phyloP scores from a whole-genome alignment of 2,329 filamentous ascomycete species.

The Rutstroemia sp. region DNA sequence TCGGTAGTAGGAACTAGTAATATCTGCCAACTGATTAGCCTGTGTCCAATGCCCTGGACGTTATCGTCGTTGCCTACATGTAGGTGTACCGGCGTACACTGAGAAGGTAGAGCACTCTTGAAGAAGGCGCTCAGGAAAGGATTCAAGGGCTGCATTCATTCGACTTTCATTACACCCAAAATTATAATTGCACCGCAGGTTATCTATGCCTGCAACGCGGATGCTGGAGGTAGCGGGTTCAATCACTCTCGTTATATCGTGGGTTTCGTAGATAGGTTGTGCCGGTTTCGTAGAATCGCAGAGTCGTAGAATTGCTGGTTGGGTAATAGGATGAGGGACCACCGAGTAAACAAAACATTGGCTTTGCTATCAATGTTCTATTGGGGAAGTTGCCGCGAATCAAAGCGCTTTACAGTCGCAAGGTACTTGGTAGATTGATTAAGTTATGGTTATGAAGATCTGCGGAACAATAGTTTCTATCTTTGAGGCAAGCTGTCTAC shows the following conservation, averaged over 20 bases:
- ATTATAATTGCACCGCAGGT: slow-evolving; percentile 21
- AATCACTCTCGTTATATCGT: not conserved
- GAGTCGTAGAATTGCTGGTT: not conserved
- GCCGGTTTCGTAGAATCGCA: not conserved
- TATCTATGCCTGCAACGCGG: slow-evolving; percentile 18
- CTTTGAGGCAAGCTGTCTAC: not conserved
- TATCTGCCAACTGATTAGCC: slow-evolving; percentile 42
- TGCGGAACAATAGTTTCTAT: no score
- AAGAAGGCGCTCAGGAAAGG: slow-evolving; percentile 98
- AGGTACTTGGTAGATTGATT: not conserved
- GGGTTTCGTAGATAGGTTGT: not conserved
- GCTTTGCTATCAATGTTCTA: not conserved
- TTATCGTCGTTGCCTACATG: slow-evolving; percentile 46
- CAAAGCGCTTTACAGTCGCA: not conserved
- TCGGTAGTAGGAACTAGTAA: slow-evolving; percentile 92
- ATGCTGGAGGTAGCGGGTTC: not conserved
- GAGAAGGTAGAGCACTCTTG: slow-evolving; percentile 83
- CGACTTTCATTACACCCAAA: slow-evolving; percentile 29
- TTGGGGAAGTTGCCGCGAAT: not conserved
- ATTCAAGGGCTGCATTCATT: slow-evolving; percentile 97
- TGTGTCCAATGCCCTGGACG: not conserved
- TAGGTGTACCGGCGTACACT: slow-evolving; percentile 87
- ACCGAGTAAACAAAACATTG: slow-evolving; percentile 1
- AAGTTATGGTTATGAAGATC: not conserved
- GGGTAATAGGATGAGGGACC: not conserved